These are phyloP conservation scores for Diutina scorzettiae DNA, from an alignment of 1,139 yeast species.

Conservation along the genomic window DNA sequence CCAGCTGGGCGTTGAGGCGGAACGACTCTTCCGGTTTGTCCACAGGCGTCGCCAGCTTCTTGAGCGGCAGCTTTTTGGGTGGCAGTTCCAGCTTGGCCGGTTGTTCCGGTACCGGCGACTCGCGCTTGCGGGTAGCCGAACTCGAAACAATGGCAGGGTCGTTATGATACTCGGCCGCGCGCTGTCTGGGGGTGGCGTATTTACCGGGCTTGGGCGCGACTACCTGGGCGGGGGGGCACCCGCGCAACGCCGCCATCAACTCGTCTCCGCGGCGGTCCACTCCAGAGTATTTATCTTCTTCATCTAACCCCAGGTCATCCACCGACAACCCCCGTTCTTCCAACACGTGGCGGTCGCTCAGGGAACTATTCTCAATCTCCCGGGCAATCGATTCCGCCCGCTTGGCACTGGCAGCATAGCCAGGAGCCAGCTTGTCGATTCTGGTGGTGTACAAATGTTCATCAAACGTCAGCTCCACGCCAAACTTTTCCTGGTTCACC, in stretches of 20 bases:
- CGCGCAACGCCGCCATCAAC: constrained; percentile 40
- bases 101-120: constrained; percentile 12
- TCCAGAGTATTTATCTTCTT: constrained; percentile 93
- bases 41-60: constrained; percentile 7
- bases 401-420: constrained; percentile 49
- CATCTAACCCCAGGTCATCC: constrained; percentile 84
- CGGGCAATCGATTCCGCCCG: constrained; percentile 71
- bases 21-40: constrained; percentile 19
- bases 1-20: constrained; percentile 47
- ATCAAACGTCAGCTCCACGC: constrained; percentile 76
- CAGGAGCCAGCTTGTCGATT: constrained; percentile 65
- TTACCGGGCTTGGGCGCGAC: constrained; percentile 17
- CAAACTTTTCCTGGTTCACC: constrained; percentile 78
- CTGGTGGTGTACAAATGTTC: constrained; percentile 85
- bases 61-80: neutral
- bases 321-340: constrained; percentile 78
- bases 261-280: constrained; percentile 55
- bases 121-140: constrained; percentile 16
- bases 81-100: neutral
- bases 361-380: constrained; percentile 57
- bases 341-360: constrained; percentile 69
- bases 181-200: constrained; percentile 55
- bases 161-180: constrained; percentile 50
- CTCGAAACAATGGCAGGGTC: constrained; percentile 73
- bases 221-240: neutral